Evolutionary conservation across 768 basidiomycete genomes (phyloP).

Genomic region (Omphalotus guepiniiformis): DNA sequence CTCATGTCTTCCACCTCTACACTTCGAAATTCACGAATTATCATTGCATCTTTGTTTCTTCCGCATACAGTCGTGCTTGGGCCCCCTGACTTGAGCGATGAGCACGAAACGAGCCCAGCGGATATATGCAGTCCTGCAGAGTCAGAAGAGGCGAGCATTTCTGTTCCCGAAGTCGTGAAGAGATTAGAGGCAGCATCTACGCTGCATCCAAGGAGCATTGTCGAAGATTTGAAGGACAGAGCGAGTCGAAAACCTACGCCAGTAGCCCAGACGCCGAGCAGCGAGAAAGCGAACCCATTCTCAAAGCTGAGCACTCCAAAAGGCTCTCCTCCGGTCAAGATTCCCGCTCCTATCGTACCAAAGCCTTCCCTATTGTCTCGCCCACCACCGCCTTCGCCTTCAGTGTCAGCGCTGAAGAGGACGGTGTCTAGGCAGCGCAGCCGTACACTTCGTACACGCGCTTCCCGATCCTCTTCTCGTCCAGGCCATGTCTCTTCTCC

Average conservation of each 20-base stretch:
- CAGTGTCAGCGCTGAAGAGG: constrained; percentile 2
- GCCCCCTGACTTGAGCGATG: constrained; percentile 35
- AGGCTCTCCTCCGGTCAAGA: no score
- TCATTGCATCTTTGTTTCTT: constrained; percentile 84
- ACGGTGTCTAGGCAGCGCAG: constrained; percentile 6
- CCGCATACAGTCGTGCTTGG: constrained; percentile 67
- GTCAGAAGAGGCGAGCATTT: not conserved
- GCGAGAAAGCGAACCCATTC: no score
- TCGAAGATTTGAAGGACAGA: constrained; percentile 72
- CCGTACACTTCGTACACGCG: constrained; percentile 17
- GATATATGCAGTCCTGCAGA: no score
- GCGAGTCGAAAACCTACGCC: no score
- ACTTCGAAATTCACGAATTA: constrained; percentile 65
- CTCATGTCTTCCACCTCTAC: constrained; percentile 69
- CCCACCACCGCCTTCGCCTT: not conserved
- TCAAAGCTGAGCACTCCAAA: no score
- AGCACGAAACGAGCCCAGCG: constrained; percentile 11
- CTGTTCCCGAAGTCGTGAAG: no score
- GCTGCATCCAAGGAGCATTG: constrained; percentile 66
- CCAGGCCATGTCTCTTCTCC: constrained; percentile 14
- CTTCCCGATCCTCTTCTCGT: constrained; percentile 48
- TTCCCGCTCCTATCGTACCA: no score
- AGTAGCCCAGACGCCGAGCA: no score
- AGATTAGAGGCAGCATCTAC: constrained; percentile 9
- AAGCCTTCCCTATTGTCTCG: no score